Percentiles rank a stretch among this genome's conserved stretches.
phyloP scores from a whole-genome alignment of 164 flowering plant species.

The Stephania cephalantha region DNA sequence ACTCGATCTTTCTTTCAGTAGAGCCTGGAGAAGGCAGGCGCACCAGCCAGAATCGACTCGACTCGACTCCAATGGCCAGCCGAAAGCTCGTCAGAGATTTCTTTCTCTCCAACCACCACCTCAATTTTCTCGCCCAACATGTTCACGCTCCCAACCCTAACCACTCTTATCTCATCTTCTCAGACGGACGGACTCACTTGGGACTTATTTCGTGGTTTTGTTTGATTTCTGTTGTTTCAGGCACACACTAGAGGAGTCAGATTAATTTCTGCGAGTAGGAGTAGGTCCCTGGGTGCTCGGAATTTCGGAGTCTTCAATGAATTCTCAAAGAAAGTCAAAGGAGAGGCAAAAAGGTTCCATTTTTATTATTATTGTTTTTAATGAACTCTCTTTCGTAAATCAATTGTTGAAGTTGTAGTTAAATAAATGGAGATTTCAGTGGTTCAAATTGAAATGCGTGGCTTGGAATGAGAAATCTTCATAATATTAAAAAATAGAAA shows the following conservation, averaged over 20 bases:
- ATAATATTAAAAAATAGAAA: too few species aligned
- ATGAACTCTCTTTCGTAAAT: too few species aligned
- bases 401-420: too few species aligned
- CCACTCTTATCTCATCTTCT: background rate
- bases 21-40: too few species aligned
- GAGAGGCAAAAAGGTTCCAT: constrained; percentile 43
- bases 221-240: constrained; percentile 18
- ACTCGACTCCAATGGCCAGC: constrained; percentile 38
- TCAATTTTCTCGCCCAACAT: constrained; percentile 27
- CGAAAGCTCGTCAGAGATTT: constrained; percentile 64
- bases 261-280: constrained; percentile 27
- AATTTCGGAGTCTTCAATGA: constrained; percentile 72
- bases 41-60: too few species aligned
- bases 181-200: background rate
- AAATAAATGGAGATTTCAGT: too few species aligned
- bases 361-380: too few species aligned
- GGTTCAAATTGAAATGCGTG: too few species aligned
- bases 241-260: constrained; percentile 23
- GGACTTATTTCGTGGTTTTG: background rate
- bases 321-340: constrained; percentile 66
- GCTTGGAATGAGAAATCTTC: too few species aligned
- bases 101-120: constrained; percentile 35
- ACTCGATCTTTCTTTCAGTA: too few species aligned
- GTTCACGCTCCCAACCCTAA: constrained; percentile 13
- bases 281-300: constrained; percentile 28